Evolutionary conservation across 2,329 filamentous ascomycete species (phyloP).

Genomic region (Trichoderma citrinoviride): DNA sequence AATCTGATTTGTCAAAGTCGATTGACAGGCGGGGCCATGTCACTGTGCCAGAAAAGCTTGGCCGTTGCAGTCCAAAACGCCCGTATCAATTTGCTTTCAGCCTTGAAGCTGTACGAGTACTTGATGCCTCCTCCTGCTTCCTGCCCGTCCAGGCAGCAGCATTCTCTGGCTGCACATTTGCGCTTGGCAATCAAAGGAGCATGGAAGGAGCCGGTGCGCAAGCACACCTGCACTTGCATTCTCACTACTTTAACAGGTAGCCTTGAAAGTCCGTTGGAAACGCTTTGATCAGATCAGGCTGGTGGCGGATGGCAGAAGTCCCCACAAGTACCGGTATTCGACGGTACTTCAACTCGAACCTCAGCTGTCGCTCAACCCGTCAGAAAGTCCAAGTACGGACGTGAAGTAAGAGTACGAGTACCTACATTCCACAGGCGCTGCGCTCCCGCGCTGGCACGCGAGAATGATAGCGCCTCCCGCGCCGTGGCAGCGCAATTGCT

Average conservation of each 20-base stretch:
- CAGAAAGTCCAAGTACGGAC: too few relatives aligned
- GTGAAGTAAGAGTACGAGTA: too few relatives aligned
- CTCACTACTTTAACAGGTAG: too few relatives aligned
- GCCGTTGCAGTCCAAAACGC: background rate
- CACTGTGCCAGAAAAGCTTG: background rate
- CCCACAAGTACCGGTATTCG: background rate
- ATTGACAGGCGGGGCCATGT: background rate
- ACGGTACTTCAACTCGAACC: too few relatives aligned
- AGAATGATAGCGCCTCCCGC: constrained; percentile 17
- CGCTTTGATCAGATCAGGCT: background rate
- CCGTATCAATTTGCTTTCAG: too few relatives aligned
- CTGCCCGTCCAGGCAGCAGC: background rate
- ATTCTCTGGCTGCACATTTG: background rate
- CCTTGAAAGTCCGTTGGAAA: too few relatives aligned
- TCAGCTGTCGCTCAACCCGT: too few relatives aligned
- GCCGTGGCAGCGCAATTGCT: background rate
- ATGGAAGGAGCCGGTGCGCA: too few relatives aligned
- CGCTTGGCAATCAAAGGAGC: background rate
- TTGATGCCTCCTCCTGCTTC: too few relatives aligned
- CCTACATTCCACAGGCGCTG: background rate
- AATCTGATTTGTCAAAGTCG: background rate
- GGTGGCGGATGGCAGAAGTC: background rate
- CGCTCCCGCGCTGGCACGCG: background rate
- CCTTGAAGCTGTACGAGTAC: too few relatives aligned
- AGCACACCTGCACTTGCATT: too few relatives aligned